Conservation (phyloP, 768 basidiomycete genomes). For the Phylloporus rhodoxanthus region DNA sequence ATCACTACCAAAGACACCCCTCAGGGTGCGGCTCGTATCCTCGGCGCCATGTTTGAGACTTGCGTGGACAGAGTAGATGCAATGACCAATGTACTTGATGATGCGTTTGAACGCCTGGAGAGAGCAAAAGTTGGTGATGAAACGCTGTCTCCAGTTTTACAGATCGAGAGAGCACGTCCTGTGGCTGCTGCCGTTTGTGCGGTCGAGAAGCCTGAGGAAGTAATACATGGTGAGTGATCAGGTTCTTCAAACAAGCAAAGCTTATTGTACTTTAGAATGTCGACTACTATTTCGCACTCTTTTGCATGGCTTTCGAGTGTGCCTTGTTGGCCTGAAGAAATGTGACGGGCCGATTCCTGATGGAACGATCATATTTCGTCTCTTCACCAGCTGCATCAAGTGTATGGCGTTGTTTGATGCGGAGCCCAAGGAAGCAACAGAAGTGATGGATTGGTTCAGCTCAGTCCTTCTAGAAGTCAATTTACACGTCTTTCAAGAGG, state of each 20-base stretch:
- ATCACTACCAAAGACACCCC: conserved; percentile 71
- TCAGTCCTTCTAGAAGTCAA: conserved; percentile 77
- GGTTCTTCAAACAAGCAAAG: neutral
- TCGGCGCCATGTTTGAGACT: conserved; percentile 73
- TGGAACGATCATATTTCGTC: conserved; percentile 77
- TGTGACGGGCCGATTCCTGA: conserved; percentile 75
- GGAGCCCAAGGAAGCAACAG: conserved; percentile 61
- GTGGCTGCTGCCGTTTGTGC: conserved; percentile 73
- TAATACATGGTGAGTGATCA: conserved; percentile 60
- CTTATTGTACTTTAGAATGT: conserved; percentile 50
- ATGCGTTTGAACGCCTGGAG: conserved; percentile 44
- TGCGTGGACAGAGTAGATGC: conserved; percentile 82
- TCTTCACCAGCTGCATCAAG: conserved; percentile 80
- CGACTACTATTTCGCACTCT: conserved; percentile 83
- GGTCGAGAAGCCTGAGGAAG: conserved; percentile 75
- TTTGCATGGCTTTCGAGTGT: conserved; percentile 80
- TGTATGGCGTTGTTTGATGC: conserved; percentile 82
- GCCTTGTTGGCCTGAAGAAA: conserved; percentile 70
- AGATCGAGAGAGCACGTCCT: conserved; percentile 83
- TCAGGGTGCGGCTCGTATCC: conserved; percentile 60
- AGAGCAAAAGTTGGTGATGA: conserved; percentile 36
- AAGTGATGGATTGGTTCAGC: conserved; percentile 78
- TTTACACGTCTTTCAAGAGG: conserved; percentile 89
- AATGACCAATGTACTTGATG: conserved; percentile 55
- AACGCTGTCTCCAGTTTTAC: conserved; percentile 46